These are phyloP conservation scores for Penicillium sp. DNA, from an alignment of 2,329 filamentous ascomycete species.

Conservation along the genomic window DNA sequence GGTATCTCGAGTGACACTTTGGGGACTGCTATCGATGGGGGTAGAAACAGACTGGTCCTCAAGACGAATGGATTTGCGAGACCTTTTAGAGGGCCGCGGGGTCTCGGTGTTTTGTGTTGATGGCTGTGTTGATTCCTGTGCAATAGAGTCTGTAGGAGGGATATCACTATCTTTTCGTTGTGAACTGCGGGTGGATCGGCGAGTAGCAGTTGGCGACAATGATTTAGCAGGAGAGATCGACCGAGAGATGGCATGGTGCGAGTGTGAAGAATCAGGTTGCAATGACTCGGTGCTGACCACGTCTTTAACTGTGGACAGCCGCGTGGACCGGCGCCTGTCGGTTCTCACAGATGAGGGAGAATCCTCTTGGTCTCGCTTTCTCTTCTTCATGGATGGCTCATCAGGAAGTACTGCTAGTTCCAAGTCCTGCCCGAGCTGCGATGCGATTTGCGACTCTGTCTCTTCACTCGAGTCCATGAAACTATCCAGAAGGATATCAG, in stretches of 20 bases:
- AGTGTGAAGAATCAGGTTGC: conserved; percentile 14
- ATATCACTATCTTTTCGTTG: conserved; percentile 16
- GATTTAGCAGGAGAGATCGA: conserved; percentile 6
- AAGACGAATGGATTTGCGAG: conserved; percentile 32
- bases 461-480: conserved; percentile 38
- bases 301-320: conserved; percentile 24
- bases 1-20: conserved; percentile 14
- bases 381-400: conserved; percentile 32
- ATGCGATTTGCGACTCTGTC: conserved; percentile 46
- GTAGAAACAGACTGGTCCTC: conserved; percentile 23
- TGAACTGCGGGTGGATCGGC: conserved; percentile 27
- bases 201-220: conserved; percentile 22
- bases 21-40: conserved; percentile 13
- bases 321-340: conserved; percentile 34
- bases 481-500: neutral
- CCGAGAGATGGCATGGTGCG: conserved; percentile 11
- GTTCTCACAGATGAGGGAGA: conserved; percentile 14
- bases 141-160: neutral
- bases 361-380: conserved; percentile 33
- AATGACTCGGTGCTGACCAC: conserved; percentile 6
- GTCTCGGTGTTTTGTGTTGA: conserved; percentile 7
- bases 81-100: conserved; percentile 29
- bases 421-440: conserved; percentile 48
- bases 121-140: neutral
- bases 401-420: conserved; percentile 32